Evolutionary conservation across 2,329 filamentous ascomycete genomes (phyloP), one percentile per base, ranked within the genome.

Genomic region (Exophiala spinifera): DNA sequence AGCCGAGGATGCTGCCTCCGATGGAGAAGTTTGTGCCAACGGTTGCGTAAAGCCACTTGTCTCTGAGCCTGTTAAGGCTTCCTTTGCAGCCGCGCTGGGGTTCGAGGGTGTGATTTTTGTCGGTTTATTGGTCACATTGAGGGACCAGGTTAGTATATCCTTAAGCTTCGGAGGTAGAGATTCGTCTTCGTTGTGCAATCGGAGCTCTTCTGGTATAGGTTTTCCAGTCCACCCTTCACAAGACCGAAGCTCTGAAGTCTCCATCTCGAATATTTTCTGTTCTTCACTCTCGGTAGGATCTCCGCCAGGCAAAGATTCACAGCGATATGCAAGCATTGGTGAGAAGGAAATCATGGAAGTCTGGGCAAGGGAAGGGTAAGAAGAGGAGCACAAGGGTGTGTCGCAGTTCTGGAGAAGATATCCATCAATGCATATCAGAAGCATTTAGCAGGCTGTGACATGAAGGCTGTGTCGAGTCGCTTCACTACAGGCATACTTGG

Each of bases 121-220:
- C 4, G 49, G 46, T 42, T 46, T 23, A 25, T 25, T 14, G 36
- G 15, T 31, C 14, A 39, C 37, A 15, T 14, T 36, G 13, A 58
- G 42, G 14, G 61, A 63, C 61, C 61, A 63, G 8, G 34, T 21
- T 14, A 63, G 46, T 23, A 63, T 61, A 17, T 60, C 36, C 40
- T 47, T 55, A 40, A 63, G 50, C 28, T 55, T 57, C n/a, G 46
- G 47, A 11, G 44, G 54, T 20, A 56, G 13, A 31, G 46, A 39
- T 11, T 44, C 23, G 31, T 63, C 43, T 13, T 60, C 46, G 11
- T 51, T 51, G 11, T 56, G 15, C 8, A n/a, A 50, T 39, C 49
- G 47, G 2, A 63, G 53, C 21, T 58, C 51, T 14, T n/a, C 19
- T 19, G 61, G 59, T 21, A 58, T 46, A 14, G 42, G 42, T n/a